Conservation (phyloP, 164 flowering plant genomes). For the Stephania yunnanensis region DNA sequence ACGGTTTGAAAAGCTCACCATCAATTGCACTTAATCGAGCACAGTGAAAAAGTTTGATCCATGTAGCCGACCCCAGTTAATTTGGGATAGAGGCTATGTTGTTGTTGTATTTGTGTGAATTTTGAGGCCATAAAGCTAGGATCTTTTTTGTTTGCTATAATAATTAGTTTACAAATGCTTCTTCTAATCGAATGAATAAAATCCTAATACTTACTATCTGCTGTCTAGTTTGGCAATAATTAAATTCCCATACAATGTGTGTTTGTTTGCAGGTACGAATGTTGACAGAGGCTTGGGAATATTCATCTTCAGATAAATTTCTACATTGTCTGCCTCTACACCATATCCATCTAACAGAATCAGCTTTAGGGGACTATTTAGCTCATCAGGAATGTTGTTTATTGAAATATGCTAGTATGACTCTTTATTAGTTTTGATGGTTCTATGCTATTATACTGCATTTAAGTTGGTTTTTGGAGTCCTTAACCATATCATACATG, state of each 20-base stretch:
- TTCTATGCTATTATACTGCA: not conserved
- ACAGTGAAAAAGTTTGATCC: too few species aligned
- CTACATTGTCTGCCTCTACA: slow-evolving; percentile 91
- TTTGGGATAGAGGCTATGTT: too few species aligned
- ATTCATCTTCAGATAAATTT: slow-evolving; percentile 75
- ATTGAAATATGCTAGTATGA: slow-evolving; percentile 1
- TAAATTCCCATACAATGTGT: not conserved
- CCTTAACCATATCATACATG: slow-evolving; percentile 79
- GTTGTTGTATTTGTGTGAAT: not conserved
- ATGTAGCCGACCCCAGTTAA: too few species aligned
- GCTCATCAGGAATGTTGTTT: slow-evolving; percentile 8
- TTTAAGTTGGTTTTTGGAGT: slow-evolving; percentile 13
- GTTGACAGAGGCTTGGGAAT: slow-evolving; percentile 86
- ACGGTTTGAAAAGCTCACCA: too few species aligned
- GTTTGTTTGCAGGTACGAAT: slow-evolving; percentile 68
- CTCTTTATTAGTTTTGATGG: not conserved
- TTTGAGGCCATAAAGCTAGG: not conserved
- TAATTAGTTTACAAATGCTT: not conserved
- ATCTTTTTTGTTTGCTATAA: not conserved
- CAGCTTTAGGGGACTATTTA: not conserved
- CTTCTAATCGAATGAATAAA: not conserved
- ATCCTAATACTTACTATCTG: not conserved
- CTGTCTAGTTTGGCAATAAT: slow-evolving; percentile 3
- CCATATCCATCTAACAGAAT: slow-evolving; percentile 67
- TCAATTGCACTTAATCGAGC: too few species aligned